Base-by-base conservation (phyloP, 768 basidiomycete genomes). In the Exsudoporus frostii region DNA sequence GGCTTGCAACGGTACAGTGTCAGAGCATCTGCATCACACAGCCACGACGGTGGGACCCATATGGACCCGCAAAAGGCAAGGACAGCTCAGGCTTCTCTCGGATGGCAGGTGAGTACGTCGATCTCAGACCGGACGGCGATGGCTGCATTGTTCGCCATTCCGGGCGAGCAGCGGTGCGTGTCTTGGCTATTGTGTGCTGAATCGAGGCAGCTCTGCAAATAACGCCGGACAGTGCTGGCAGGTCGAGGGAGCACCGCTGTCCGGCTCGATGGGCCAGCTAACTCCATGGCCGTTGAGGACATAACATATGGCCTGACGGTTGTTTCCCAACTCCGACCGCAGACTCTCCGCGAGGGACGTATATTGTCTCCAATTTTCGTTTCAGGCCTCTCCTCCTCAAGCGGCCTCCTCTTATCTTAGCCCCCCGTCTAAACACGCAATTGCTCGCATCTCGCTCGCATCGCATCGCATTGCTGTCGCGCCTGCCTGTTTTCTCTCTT, bases 31-130 rank as follows among this genome's bases (percentile, higher is more conserved):
- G 32, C 8, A 10, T 48, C 37, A 56, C 66, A 68, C 73, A 70
- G 74, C 74, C 74, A 76, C 75, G 38, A 76, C 75, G 38, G 51
- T 47, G 56, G 72, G 73, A 76, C 63, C 70, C 56, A 76, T 69
- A 71, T 68, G 64, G 74, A 69, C 67, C 73, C 63, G 69, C 72
- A 75, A 74, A 60, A 64, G 65, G 58, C 52, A 65, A 67, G 47
- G 33, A 29, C 37, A n/a, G 39, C 39, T 53, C 39, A 48, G 37
- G 49, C 14, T 46, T 49, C 39, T 58, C 38, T 39, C 40, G 33
- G 25, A 9, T 32, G 44, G 36, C 38, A 37, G 46, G 45, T 39
- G 34, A 45, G 50, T 48, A 36, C 46, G 60, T 62, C 57, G 59
- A 63, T 58, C 61, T 46, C 37, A 43, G 55, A 54, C 52, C 29